Percentiles rank a stretch among this genome's conserved stretches.
Evolutionary conservation across 208 protist species (phyloP).

Genomic region (Kentomonas sorsogonicus): DNA sequence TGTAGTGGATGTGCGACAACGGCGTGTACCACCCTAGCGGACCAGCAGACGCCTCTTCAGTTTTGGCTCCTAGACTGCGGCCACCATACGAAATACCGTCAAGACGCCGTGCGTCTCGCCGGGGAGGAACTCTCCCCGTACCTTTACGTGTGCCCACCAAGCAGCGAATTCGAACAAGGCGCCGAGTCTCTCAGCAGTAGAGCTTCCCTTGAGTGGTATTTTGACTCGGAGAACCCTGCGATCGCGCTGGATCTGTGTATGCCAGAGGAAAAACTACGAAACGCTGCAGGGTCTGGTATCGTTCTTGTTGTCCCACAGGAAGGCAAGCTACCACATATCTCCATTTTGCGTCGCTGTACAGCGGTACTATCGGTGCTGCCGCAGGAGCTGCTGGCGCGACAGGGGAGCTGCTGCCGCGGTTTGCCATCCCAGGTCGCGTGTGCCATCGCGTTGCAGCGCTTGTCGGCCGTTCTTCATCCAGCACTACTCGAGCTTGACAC

Average conservation of each 20-base stretch:
- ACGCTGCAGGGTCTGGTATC: conserved; percentile 19
- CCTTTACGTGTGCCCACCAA: too few species aligned
- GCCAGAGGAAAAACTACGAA: conserved; percentile 28
- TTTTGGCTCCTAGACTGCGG: conserved; percentile 79
- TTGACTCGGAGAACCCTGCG: too few species aligned
- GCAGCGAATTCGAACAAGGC: too few species aligned
- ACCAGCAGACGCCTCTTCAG: conserved; percentile 10
- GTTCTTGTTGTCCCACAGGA: conserved; percentile 79
- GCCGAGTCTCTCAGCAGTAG: too few species aligned
- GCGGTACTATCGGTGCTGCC: conserved; percentile 49
- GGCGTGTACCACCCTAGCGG: too few species aligned
- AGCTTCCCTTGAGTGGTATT: too few species aligned
- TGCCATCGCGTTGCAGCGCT: conserved; percentile 79
- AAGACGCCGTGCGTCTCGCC: too few species aligned
- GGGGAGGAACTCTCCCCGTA: too few species aligned
- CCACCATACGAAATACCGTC: conserved; percentile 57
- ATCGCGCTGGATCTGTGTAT: too few species aligned
- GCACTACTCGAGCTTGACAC: background rate
- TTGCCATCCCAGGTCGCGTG: conserved; percentile 71
- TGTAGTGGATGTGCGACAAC: conserved; percentile 16
- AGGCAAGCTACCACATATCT: conserved; percentile 60
- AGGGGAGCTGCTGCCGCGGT: conserved; percentile 16
- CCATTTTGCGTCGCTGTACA: conserved; percentile 53
- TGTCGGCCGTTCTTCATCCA: conserved; percentile 71
- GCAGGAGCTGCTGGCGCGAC: background rate